A percentile compares a stretch with the other conserved stretches of the same genome.
These are phyloP conservation scores for Sarcomyxa edulis DNA, from an alignment of 768 basidiomycete species.

Conservation along the genomic window DNA sequence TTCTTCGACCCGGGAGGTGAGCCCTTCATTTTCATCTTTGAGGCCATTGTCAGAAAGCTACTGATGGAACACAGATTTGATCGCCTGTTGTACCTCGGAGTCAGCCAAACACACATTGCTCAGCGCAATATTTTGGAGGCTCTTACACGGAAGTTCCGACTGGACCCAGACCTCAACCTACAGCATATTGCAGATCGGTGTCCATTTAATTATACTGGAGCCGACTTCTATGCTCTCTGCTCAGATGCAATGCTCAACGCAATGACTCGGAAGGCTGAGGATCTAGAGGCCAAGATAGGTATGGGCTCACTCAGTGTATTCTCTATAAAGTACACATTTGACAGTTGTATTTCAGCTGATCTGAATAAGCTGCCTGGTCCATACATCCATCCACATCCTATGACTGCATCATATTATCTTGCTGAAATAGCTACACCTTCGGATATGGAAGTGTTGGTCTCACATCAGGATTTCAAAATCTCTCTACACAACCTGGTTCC, in stretches of 20 bases:
- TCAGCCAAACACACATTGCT: slow-evolving; percentile 81
- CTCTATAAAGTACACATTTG: neutral
- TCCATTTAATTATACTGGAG: slow-evolving; percentile 93
- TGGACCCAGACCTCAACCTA: slow-evolving; percentile 66
- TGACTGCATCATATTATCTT: slow-evolving; percentile 90
- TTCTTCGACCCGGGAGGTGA: slow-evolving; percentile 84
- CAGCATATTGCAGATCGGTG: slow-evolving; percentile 62
- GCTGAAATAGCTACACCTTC: slow-evolving; percentile 67
- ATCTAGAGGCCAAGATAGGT: slow-evolving; percentile 75
- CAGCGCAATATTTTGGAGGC: slow-evolving; percentile 87
- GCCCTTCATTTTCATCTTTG: slow-evolving; percentile 12
- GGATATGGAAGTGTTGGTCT: slow-evolving; percentile 76
- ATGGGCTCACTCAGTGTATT: slow-evolving; percentile 12
- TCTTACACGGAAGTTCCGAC: slow-evolving; percentile 86
- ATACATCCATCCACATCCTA: slow-evolving; percentile 50
- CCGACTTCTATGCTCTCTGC: slow-evolving; percentile 97
- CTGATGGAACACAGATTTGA: slow-evolving; percentile 70
- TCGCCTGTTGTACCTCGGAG: slow-evolving; percentile 91
- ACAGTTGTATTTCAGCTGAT: slow-evolving; percentile 19
- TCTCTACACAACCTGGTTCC: slow-evolving; percentile 72
- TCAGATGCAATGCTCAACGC: slow-evolving; percentile 95
- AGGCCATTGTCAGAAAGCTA: neutral
- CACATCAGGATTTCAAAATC: slow-evolving; percentile 64
- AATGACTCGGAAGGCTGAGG: slow-evolving; percentile 83
- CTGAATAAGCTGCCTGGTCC: slow-evolving; percentile 44